Evolutionary conservation across 1,284 basidiomycete species (phyloP).

Genomic region (Tilletia indica): DNA sequence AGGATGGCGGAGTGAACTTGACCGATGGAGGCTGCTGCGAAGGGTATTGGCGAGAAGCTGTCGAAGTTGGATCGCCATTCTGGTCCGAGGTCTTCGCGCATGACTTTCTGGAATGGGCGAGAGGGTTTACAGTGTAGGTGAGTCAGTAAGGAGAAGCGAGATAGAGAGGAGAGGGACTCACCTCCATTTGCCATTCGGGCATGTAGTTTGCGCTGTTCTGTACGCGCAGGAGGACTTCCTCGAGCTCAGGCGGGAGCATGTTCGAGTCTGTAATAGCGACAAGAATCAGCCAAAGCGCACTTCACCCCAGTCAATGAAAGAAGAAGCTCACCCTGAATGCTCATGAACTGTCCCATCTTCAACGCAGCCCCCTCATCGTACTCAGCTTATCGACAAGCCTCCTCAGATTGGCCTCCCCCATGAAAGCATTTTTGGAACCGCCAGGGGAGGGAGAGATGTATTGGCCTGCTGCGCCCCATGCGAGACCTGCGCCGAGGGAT

Average conservation of each 20-base stretch:
- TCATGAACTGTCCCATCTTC: slow-evolving; percentile 95
- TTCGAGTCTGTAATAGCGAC: slow-evolving; percentile 56
- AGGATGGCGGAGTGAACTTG: slow-evolving; percentile 85
- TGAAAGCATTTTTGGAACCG: slow-evolving; percentile 25
- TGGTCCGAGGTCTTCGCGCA: slow-evolving; percentile 71
- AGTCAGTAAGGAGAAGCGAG: slow-evolving; percentile 51
- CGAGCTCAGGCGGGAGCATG: slow-evolving; percentile 76
- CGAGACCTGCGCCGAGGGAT: slow-evolving; percentile 50
- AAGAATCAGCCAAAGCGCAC: not conserved
- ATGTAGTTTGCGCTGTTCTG: slow-evolving; percentile 97
- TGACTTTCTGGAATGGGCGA: slow-evolving; percentile 61
- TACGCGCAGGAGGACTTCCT: slow-evolving; percentile 82
- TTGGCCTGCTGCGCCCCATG: slow-evolving; percentile 49
- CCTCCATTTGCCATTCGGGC: slow-evolving; percentile 87
- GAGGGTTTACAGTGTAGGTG: not conserved
- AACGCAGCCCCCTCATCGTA: slow-evolving; percentile 91
- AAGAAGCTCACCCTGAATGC: slow-evolving; percentile 68
- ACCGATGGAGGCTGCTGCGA: slow-evolving; percentile 94
- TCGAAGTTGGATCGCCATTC: slow-evolving; percentile 72
- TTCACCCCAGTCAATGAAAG: not conserved
- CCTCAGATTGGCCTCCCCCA: slow-evolving; percentile 69
- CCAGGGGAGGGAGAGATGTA: slow-evolving; percentile 23
- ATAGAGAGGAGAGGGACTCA: no score
- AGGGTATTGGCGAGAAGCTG: slow-evolving; percentile 79
- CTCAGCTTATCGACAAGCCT: slow-evolving; percentile 87